Evolutionary conservation across 2,329 filamentous ascomycete species (phyloP), one percentile per base, ranked within the genome.

Genomic region (Claviceps purpurea): DNA sequence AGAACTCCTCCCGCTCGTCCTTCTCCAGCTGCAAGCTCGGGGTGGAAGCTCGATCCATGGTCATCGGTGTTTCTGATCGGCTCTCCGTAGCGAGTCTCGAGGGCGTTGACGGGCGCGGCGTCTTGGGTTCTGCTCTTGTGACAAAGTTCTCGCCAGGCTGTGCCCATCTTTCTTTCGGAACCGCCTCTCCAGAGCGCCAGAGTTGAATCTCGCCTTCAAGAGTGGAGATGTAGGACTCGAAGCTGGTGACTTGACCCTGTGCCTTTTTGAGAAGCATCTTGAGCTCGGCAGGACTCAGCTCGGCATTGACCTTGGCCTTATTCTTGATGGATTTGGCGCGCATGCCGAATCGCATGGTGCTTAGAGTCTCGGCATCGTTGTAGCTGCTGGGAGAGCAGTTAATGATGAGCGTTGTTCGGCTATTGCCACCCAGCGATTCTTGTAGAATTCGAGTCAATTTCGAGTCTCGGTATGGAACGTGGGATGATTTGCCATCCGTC

Each of bases 371-470:
- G 51, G 84, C 82, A 71, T 96, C 91, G 74, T 98, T 97, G 74
- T 97, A 97, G 65, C 89, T 95, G 72, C 88, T 95, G 1, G 93
- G 93, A n/a, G 93, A 97, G 68, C 90, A 96, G 69, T 97, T 97
- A 75, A 98, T 94, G 63, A 98, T 96, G 55, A 98, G 78, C 0
- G 93, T 96, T n/a, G 93, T 98, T 61, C 91, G 79, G 62, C 91
- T 96, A 74, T 98, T 98, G 74, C 93, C 93, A 72, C 93, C 93
- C 48, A 98, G 77, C 56, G 88, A 95, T 69, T 97, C 93, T 82
- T 98, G 93, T 57, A 98, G 70, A 59, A 98, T 97, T 69, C 93
- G 83, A 11, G 93, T 98, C 63, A 98, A 82, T 70, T 97, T 97
- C 47, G 91, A 97, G 71, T 98, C 93, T 77, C 93, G 85, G 69